These are phyloP conservation scores for Ephemerocybe angulata DNA, from an alignment of 768 basidiomycete species.

Conservation along the genomic window DNA sequence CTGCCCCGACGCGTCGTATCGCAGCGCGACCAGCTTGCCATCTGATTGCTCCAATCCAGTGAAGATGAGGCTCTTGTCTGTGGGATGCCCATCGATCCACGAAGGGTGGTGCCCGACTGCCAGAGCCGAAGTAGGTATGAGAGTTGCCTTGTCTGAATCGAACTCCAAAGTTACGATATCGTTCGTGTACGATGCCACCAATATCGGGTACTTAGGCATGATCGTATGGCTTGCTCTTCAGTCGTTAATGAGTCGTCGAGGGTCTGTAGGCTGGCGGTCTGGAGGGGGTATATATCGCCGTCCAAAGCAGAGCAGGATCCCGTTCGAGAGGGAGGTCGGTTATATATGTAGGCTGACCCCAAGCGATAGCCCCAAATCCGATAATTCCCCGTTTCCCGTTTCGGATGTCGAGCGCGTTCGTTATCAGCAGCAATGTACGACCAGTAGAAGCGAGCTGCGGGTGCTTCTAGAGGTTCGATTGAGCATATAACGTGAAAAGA, in stretches of 20 bases:
- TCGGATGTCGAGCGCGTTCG: neutral
- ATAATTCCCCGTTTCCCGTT: conserved; percentile 6
- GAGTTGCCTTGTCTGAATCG: conserved; percentile 39
- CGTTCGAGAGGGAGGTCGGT: neutral
- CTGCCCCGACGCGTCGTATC: conserved; percentile 48
- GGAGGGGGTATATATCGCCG: too few relatives aligned
- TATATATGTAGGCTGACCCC: neutral
- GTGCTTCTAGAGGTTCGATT: neutral
- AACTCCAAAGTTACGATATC: conserved; percentile 63
- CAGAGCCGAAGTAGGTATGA: conserved; percentile 43
- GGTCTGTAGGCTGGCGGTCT: too few relatives aligned
- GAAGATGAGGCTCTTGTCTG: conserved; percentile 55
- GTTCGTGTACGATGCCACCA: conserved; percentile 64
- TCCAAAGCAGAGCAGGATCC: neutral
- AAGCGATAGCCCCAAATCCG: conserved; percentile 1
- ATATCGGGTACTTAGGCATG: conserved; percentile 43
- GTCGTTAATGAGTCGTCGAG: too few relatives aligned
- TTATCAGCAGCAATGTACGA: neutral
- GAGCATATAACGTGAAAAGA: neutral
- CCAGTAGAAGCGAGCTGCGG: neutral
- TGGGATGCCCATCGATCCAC: conserved; percentile 67
- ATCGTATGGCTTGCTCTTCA: too few relatives aligned
- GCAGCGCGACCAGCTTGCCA: conserved; percentile 61
- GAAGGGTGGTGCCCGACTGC: conserved; percentile 64
- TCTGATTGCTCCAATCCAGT: conserved; percentile 63